These are phyloP conservation scores for Lactarius trivialis DNA, from an alignment of 768 basidiomycete species.

Conservation along the genomic window DNA sequence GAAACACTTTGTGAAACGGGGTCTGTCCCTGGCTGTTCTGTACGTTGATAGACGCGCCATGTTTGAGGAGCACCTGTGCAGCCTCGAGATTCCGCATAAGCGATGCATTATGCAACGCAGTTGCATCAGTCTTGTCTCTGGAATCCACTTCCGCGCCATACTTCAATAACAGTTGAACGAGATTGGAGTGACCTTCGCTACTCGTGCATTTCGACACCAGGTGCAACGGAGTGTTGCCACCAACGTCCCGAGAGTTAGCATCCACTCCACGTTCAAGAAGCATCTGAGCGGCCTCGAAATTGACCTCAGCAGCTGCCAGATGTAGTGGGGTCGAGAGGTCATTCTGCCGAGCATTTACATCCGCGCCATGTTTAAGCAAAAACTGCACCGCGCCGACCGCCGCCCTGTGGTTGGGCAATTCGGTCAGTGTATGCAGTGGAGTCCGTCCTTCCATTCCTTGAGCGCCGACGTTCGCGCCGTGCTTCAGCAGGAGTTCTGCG, in stretches of 20 bases:
- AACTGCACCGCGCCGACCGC: background rate
- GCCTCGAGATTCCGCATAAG: too few relatives aligned
- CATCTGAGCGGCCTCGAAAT: background rate
- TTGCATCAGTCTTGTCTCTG: background rate
- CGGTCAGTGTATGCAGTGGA: background rate
- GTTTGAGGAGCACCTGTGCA: background rate
- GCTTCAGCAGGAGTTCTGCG: background rate
- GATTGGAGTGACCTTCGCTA: background rate
- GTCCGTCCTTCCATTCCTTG: background rate
- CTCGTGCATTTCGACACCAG: background rate
- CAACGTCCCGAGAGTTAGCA: background rate
- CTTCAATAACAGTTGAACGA: background rate
- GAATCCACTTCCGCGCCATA: background rate
- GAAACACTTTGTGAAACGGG: background rate
- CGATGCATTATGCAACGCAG: background rate
- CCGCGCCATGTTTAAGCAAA: background rate
- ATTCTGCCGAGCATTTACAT: background rate
- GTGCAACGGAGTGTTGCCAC: background rate
- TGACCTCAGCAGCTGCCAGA: background rate
- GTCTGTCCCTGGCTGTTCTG: background rate
- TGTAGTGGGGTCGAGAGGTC: background rate
- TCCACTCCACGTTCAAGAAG: background rate
- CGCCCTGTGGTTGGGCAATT: accelerated
- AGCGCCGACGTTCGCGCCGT: background rate
- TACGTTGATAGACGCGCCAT: background rate